phyloP scores from a whole-genome alignment of 108 stramenopile genomes.

The Nitzschia palea region DNA sequence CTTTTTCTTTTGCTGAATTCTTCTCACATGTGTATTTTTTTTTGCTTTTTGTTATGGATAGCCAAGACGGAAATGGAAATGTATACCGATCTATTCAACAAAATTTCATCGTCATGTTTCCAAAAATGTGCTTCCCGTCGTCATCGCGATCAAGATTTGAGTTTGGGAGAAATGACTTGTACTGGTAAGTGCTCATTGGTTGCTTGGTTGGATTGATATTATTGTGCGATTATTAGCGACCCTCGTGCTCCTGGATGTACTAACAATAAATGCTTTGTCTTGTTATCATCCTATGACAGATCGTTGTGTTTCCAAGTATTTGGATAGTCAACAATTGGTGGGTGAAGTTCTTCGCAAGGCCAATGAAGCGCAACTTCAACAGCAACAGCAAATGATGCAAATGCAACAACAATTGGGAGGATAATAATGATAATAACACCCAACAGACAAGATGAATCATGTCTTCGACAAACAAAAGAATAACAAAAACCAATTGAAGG shows the following conservation, averaged over 20 bases:
- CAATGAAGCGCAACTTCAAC: conserved; percentile 75
- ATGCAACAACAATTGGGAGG: conserved; percentile 77
- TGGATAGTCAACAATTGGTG: conserved; percentile 91
- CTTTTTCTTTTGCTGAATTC: background rate
- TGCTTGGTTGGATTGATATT: too few relatives aligned
- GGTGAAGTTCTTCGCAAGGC: conserved; percentile 84
- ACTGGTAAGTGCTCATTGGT: conserved; percentile 26
- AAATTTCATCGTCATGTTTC: conserved; percentile 89
- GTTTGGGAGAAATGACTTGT: conserved; percentile 95
- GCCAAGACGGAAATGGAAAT: conserved; percentile 97
- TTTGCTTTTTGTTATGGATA: too few relatives aligned
- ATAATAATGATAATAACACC: conserved; percentile 4
- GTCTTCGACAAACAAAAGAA: too few relatives aligned
- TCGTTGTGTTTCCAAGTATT: conserved; percentile 93
- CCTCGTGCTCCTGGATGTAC: background rate
- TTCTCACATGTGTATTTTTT: too few relatives aligned
- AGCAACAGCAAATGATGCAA: conserved; percentile 65
- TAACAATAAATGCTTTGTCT: background rate
- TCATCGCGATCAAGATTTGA: conserved; percentile 88
- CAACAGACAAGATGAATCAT: too few relatives aligned
- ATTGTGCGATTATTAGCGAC: too few relatives aligned
- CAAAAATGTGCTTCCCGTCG: conserved; percentile 89
- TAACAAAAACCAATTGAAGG: too few relatives aligned
- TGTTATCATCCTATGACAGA: conserved; percentile 41
- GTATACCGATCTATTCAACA: conserved; percentile 95